Base-by-base conservation (phyloP, 257 asterid genomes). In the Jacaranda mimosifolia region DNA sequence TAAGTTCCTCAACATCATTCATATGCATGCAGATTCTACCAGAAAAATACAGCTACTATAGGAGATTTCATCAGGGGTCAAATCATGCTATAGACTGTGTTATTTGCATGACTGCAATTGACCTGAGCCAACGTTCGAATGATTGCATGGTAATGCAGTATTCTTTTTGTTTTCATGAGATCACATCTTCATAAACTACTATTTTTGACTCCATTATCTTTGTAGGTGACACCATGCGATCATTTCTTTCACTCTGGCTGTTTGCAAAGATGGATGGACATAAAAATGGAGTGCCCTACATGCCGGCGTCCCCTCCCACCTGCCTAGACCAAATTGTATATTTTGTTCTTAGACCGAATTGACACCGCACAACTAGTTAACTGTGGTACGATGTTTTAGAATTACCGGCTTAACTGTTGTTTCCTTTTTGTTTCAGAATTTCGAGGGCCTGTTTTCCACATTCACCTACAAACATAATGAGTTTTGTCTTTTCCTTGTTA, bases 221-320 rank as follows among this genome's bases (percentile, higher is more conserved):
- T 73, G 9, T 73, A 94, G 98, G 97, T 91, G 68, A 95, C 97
- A 9, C 99, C 99, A 1, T 93, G 98, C 68, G 99, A 95, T 73
- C 99, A 95, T 89, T 91, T 93, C 91, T 95, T 93, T 80, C 99
- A 95, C 83, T 81, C 92, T 9, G 87, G 94, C 19, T 95, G 99
- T 70, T 79, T 95, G 78, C 98, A 91, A 81, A 88, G 97, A 86
- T 95, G 99, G 99, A 93, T 95, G 99, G 99, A 95, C 87, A 87
- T 95, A 70, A 95, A 95, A 86, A 93, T 95, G 99, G 99, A 95
- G 87, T 95, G 99, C 83, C 99, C 99, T 14, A 95, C 98, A 21
- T 95, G 98, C 76, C 92, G 98, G 1, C 94, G 99, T 19, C 85
- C 97, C 43, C 99, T 95, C 73, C 98, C 99, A 10, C 97, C 99